Evolutionary conservation across 108 stramenopile species (phyloP), one percentile per base, ranked within the genome.

Genomic region (Nitzschia sp.): DNA sequence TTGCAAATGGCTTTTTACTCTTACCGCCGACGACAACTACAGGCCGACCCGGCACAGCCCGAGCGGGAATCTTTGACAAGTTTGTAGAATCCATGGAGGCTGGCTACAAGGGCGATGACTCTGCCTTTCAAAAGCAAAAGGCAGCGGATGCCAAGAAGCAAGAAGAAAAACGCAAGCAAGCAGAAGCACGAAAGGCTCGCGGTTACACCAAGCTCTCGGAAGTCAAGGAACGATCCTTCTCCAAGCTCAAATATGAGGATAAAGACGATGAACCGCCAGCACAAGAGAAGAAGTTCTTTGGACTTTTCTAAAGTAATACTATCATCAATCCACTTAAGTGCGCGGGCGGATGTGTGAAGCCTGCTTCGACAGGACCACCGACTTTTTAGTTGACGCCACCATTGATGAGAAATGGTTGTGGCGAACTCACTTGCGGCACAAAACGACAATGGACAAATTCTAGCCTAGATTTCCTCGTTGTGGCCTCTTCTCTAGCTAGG

Each of bases 111-210:
- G 56, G 56, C 5, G 56, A 58, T 6, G 56, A 58, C 21, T 58
- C 56, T 5, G 56, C 56, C 5, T 58, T 29, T 29, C 28, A 58
- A 58, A 58, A 58, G 56, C 56, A 58, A 58, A 58, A 58, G 56
- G 56, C 56, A n/a, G 6, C n/a, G 5, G 56, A 58, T 33, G 30
- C 26, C 5, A 33, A 29, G 11, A 58, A 58, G n/a, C 56, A 28
- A 15, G 27, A 18, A 3, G 56, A 29, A 13, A 5, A 58, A 29
- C 28, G 31, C 9, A 33, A 29, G 15, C 30, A n/a, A 58, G 28
- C 31, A 5, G 56, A 58, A 5, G 56, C 26, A 29, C 56, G 56
- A 17, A 29, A 33, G 15, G 11, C 56, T n/a, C 56, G 31, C 5
- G 56, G 56, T 29, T 58, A 21, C 56, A 29, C 30, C 28, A 13